Base-by-base conservation (phyloP, 345 rosid genomes). In the Salix udensis region DNA sequence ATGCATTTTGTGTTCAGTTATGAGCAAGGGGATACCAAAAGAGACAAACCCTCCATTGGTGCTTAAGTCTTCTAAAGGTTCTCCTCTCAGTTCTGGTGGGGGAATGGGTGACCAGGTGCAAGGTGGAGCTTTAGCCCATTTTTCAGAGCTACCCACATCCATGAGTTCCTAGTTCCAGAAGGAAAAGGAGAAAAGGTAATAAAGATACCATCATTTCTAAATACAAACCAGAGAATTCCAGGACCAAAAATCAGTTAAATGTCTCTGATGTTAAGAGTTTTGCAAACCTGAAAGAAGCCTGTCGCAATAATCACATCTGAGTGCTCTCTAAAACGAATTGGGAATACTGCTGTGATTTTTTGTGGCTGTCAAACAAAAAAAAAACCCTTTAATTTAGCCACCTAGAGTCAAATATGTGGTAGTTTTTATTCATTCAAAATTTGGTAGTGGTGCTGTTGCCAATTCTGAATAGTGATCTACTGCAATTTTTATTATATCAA, bases 31-130 rank as follows among this genome's bases (percentile, higher is more conserved):
- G 46, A 31, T 87, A 94, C 97, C 97, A 58, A 94, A 91, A 71
- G 92, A 88, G 76, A 92, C 90, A 67, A 94, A 94, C 74, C 98
- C 97, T 36, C 91, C 90, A 67, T 89, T 92, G 60, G 97, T 92
- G 82, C 91, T 92, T 77, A 91, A 80, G 79, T 92, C 97, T 83
- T 88, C 88, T 26, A 91, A 72, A 58, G 89, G 79, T 82, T 92
- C 97, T 66, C 98, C 97, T 84, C 91, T 90, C 80, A 91, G 79
- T 81, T 92, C 94, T 34, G 87, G 85, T 67, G 97, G 97, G 76
- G 97, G 98, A 77, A 92, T 87, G 30, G 97, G 91, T 75, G 97
- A 88, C 98, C 97, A 94, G 77, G 72, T 82, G 77, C 97, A 92
- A 0, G 85, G 89, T 70, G 98, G 98, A 73, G 85, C 95, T 78